These are phyloP conservation scores for Daldinia eschscholtzii DNA, from an alignment of 2,329 filamentous ascomycete species.

Conservation along the genomic window DNA sequence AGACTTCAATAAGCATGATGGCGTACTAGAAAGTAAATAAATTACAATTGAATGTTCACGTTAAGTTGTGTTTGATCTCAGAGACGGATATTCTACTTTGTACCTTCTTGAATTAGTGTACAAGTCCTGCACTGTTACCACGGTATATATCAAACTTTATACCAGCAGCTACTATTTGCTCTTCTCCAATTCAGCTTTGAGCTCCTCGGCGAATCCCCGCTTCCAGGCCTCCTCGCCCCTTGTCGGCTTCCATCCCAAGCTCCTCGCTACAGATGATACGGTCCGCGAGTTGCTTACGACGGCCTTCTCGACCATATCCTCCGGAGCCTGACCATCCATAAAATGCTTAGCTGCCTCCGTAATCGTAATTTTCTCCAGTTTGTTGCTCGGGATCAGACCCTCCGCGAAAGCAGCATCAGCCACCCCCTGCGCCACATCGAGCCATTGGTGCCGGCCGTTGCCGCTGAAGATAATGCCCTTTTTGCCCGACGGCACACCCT, in stretches of 20 bases:
- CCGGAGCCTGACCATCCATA: constrained; percentile 40
- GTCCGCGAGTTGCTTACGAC: constrained; percentile 51
- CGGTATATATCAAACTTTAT: too few relatives aligned
- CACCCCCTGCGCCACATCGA: constrained; percentile 54
- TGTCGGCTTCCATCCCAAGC: constrained; percentile 53
- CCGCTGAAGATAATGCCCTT: constrained; percentile 59
- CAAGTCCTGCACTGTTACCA: too few relatives aligned
- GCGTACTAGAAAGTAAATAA: too few relatives aligned
- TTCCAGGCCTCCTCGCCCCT: constrained; percentile 48
- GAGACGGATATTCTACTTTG: too few relatives aligned
- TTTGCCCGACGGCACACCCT: constrained; percentile 54
- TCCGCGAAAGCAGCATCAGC: constrained; percentile 52
- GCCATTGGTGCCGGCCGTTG: constrained; percentile 57
- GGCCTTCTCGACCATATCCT: constrained; percentile 52
- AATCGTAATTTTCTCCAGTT: constrained; percentile 49
- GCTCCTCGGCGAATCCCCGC: constrained; percentile 34
- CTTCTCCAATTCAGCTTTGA: constrained; percentile 34
- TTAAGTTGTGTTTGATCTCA: too few relatives aligned
- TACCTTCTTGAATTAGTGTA: too few relatives aligned
- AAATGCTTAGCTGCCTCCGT: constrained; percentile 44
- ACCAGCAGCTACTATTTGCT: not conserved
- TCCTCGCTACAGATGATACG: constrained; percentile 43
- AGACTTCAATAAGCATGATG: too few relatives aligned
- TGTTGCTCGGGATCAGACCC: constrained; percentile 50
- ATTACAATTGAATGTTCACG: too few relatives aligned